These are phyloP conservation scores for Auricularia sp. DNA, from an alignment of 768 basidiomycete species.

Conservation along the genomic window DNA sequence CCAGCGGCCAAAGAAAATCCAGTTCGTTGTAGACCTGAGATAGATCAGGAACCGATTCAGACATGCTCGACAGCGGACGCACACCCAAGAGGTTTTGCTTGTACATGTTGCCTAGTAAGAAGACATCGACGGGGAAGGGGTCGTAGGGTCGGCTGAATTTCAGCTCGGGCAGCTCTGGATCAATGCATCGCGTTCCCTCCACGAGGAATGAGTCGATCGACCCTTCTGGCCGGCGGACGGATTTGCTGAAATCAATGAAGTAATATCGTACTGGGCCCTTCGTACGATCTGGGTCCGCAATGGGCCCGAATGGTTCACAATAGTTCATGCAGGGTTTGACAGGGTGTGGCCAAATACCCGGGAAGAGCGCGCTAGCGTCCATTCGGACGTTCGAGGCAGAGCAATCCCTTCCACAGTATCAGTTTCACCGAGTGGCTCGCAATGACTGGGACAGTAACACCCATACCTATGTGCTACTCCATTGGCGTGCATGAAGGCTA, in stretches of 20 bases:
- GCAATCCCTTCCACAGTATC: slow-evolving; percentile 6
- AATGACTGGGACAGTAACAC: too few species aligned
- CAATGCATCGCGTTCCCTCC: slow-evolving; percentile 5
- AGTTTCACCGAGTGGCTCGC: not conserved
- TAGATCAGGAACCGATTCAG: too few species aligned
- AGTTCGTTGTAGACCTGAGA: too few species aligned
- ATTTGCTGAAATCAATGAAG: slow-evolving; percentile 17
- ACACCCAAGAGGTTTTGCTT: slow-evolving; percentile 4
- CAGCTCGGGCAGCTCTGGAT: not conserved
- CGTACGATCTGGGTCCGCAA: slow-evolving; percentile 13
- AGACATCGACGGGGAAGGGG: slow-evolving; percentile 7
- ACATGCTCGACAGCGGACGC: not conserved
- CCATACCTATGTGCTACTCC: not conserved
- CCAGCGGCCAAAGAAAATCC: too few species aligned
- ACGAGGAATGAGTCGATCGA: slow-evolving; percentile 13
- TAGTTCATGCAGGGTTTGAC: slow-evolving; percentile 5
- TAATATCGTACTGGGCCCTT: slow-evolving; percentile 18
- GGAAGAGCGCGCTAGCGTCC: slow-evolving; percentile 12
- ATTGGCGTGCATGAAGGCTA: not conserved
- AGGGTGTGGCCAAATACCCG: slow-evolving; percentile 5
- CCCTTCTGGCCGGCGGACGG: slow-evolving; percentile 7
- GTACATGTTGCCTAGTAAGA: slow-evolving; percentile 5
- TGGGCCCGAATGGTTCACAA: slow-evolving; percentile 1
- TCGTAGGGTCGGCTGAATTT: not conserved
- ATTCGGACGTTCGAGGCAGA: slow-evolving; percentile 11